Evolutionary conservation across 306 rosid genomes (phyloP).

Genomic region (Prunus mongolica): DNA sequence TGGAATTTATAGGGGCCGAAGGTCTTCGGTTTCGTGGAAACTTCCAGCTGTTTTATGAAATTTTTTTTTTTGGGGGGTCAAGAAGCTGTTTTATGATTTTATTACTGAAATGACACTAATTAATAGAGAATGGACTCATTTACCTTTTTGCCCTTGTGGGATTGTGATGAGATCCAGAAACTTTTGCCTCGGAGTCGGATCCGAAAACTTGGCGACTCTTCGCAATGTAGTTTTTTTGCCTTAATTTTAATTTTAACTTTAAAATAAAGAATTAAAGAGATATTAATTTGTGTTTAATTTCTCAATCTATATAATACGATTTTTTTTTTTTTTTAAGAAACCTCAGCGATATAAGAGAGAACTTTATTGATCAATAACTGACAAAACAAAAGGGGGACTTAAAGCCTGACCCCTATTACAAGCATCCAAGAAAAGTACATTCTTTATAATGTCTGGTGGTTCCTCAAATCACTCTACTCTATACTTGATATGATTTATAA

Average conservation of each 20-base stretch:
- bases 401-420: too few relatives aligned
- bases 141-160: background rate
- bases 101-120: background rate
- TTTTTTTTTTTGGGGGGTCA: too few relatives aligned
- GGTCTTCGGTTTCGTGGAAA: slow-evolving; percentile 16
- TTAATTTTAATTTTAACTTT: too few relatives aligned
- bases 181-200: background rate
- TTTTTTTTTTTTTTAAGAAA: too few relatives aligned
- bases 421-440: too few relatives aligned
- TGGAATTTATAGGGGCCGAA: background rate
- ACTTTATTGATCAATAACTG: too few relatives aligned
- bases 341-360: fast-evolving
- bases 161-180: background rate
- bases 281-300: too few relatives aligned
- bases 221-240: background rate
- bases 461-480: too few relatives aligned
- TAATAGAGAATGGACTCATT: background rate
- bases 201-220: background rate
- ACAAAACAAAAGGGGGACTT: fast-evolving
- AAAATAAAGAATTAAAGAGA: too few relatives aligned
- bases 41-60: background rate
- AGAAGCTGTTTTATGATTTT: background rate
- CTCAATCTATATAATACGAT: too few relatives aligned
- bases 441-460: too few relatives aligned
- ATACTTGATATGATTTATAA: too few relatives aligned